Base-by-base conservation (phyloP, 169 alveolate species). In the Toxoplasma gondii region DNA sequence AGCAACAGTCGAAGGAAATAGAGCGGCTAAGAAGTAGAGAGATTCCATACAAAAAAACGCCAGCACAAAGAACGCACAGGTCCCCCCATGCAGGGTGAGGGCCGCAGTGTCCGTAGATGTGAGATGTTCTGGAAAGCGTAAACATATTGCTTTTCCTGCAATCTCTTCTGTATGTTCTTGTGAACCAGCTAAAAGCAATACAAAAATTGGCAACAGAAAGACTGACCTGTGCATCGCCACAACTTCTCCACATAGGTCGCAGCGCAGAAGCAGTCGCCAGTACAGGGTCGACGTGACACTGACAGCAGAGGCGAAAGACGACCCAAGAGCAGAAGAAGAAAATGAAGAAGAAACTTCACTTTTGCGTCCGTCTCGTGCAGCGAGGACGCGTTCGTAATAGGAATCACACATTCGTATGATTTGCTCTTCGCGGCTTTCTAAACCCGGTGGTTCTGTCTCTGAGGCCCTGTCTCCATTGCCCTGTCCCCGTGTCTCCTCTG, bases 221-320 rank as follows among this genome's bases (percentile, higher is more conserved):
- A 36, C 84, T 22, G 1, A 74, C 84, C n/a, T 31, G 39, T 36
- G 84, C 84, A 74, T 74, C 27, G 84, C 24, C 31, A 74, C 39
- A 24, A 74, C 49, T 36, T 74, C 49, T 4, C 84, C 84, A 44
- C 84, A 74, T 5, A 74, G 84, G 27, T 74, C 84, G 44, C 84
- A 74, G 84, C 84, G 84, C 44, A 74, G 43, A 27, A 74, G 38
- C 1, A 74, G 43, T 44, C 84, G 1, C 84, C 84, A 74, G 84
- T 74, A 74, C 27, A 74, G 84, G 39, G 43, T 74, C 5, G 84
- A 74, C 44, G 84, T 74, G 10, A 74, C 39, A 44, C 84, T 36
- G 84, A 74, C 43, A 19, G 84, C 84, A 24, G 84, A 74, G 43
- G 84, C 39, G 84, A 74, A 74, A 12, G 84, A 31, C 24, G 84